Conservation (phyloP, 495 filamentous ascomycete genomes). For the Friedmanniomyces endolithicus region DNA sequence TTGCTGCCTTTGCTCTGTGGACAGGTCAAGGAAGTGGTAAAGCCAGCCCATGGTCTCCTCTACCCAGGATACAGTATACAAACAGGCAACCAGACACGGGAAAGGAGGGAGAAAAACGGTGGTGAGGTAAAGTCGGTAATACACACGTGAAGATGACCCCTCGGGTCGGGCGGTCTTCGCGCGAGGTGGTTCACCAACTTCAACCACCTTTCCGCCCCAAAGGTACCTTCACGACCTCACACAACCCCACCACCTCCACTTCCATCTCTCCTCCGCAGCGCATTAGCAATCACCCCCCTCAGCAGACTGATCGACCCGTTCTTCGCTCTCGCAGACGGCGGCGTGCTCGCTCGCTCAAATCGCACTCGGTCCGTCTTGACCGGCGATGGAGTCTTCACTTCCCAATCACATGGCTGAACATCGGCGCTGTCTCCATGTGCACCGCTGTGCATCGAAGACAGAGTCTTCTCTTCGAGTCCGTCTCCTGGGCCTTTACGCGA, state of each 20-base stretch:
- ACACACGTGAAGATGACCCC: not conserved
- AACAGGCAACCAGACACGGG: too few relatives aligned
- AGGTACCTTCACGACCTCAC: not conserved
- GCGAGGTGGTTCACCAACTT: too few relatives aligned
- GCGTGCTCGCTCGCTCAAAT: not conserved
- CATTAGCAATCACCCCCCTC: not conserved
- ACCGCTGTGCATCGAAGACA: too few relatives aligned
- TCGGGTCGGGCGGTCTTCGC: too few relatives aligned
- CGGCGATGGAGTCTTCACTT: not conserved
- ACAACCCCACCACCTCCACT: not conserved
- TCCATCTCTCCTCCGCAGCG: not conserved
- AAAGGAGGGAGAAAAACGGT: not conserved
- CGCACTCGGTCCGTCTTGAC: not conserved
- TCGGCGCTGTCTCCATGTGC: too few relatives aligned
- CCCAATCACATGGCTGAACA: not conserved
- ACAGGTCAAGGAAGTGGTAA: constrained; percentile 25
- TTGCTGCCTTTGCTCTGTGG: constrained; percentile 22
- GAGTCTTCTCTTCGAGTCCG: not conserved
- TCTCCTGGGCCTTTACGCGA: not conserved
- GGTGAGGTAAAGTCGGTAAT: not conserved
- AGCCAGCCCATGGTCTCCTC: constrained; percentile 12
- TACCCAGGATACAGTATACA: not conserved
- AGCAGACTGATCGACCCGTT: not conserved
- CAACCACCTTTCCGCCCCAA: not conserved
- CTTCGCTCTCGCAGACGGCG: not conserved